A percentile compares a stretch with the other conserved stretches of the same genome.
Conservation (phyloP, 106 monocot genomes). For the Dendrobium catenatum region DNA sequence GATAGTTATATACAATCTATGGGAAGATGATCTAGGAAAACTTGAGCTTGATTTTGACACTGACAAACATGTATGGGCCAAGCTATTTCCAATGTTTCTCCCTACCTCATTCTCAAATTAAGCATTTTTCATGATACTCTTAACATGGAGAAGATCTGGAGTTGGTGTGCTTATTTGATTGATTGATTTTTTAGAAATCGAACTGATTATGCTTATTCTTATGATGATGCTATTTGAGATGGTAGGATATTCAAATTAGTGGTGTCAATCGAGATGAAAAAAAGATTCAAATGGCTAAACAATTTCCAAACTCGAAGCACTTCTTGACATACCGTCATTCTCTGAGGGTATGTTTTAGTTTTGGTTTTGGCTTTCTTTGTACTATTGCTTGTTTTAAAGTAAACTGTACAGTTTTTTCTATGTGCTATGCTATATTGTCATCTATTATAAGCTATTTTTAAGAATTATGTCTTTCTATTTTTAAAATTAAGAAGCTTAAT, state of each 20-base stretch:
- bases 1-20: slow-evolving; percentile 78
- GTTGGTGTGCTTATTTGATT: background rate
- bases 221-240: slow-evolving; percentile 15
- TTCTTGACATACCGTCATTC: slow-evolving; percentile 86
- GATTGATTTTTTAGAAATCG: background rate
- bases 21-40: slow-evolving; percentile 81
- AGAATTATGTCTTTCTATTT: background rate
- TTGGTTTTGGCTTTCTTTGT: background rate
- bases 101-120: background rate
- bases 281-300: slow-evolving; percentile 72
- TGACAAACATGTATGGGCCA: slow-evolving; percentile 46
- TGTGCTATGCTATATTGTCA: background rate
- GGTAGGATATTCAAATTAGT: slow-evolving; percentile 84
- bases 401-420: background rate
- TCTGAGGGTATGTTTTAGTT: slow-evolving; percentile 39
- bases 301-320: slow-evolving; percentile 83
- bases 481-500: background rate
- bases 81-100: background rate
- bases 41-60: slow-evolving; percentile 84
- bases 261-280: slow-evolving; percentile 85
- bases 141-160: background rate
- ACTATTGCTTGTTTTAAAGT: background rate
- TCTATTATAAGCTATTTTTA: background rate
- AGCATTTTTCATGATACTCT: background rate
- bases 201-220: background rate